A percentile compares a stretch with the other conserved stretches of the same genome.
These are phyloP conservation scores for Tolypocladium ovalisporum DNA, from an alignment of 2,329 filamentous ascomycete genomes.

Conservation along the genomic window DNA sequence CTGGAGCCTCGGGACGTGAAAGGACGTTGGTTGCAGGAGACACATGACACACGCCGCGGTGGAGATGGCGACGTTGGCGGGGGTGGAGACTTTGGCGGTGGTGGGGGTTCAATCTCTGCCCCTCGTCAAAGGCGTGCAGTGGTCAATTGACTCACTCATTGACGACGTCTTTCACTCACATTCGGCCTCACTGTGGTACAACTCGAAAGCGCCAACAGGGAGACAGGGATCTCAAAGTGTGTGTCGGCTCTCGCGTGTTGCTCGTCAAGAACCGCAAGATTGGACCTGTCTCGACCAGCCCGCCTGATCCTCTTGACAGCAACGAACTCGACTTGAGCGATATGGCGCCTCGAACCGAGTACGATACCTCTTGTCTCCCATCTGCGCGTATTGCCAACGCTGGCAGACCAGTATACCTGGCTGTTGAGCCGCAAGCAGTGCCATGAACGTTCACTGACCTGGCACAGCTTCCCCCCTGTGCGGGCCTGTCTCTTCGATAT, in stretches of 20 bases:
- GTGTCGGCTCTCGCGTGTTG: too few relatives aligned
- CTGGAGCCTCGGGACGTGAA: background rate
- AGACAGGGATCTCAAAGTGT: background rate
- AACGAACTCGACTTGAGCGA: background rate
- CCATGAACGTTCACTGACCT: background rate
- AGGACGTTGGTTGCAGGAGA: background rate
- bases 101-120: background rate
- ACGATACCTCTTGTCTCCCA: slow-evolving; percentile 12
- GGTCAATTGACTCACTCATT: background rate
- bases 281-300: background rate
- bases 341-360: slow-evolving; percentile 36
- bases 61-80: background rate
- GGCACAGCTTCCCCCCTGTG: slow-evolving; percentile 59
- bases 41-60: background rate
- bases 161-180: background rate
- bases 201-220: background rate
- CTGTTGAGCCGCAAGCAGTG: background rate
- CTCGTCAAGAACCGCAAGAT: background rate
- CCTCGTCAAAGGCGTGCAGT: background rate
- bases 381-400: background rate
- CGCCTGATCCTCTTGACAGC: background rate
- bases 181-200: background rate
- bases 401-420: background rate
- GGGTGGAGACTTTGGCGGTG: background rate
- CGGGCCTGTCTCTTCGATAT: slow-evolving; percentile 96